Evolutionary conservation across 345 rosid species (phyloP).

Genomic region (Salix dunnii): DNA sequence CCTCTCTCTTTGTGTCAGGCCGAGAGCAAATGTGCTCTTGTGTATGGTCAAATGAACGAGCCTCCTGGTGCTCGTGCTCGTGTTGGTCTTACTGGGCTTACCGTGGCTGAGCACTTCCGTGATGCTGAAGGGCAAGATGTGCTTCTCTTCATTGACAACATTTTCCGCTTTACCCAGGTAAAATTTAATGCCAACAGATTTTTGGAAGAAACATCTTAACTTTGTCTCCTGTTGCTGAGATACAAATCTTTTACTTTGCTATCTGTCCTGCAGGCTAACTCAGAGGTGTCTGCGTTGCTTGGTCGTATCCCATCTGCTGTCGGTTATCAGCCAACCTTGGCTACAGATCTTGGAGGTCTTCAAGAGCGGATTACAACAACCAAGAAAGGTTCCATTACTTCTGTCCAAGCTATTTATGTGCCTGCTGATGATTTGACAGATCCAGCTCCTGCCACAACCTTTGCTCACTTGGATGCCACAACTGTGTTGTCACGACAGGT

Average conservation of each 20-base stretch:
- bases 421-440: slow-evolving; percentile 99
- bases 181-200: not conserved
- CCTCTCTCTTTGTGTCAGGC: slow-evolving; percentile 38
- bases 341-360: slow-evolving; percentile 99
- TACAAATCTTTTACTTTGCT: not conserved
- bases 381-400: slow-evolving; percentile 96
- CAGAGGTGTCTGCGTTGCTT: slow-evolving; percentile 98
- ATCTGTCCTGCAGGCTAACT: slow-evolving; percentile 65
- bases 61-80: slow-evolving; percentile 99
- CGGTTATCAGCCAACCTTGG: slow-evolving; percentile 97
- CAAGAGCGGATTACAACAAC: slow-evolving; percentile 99
- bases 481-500: slow-evolving; percentile 98
- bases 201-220: not conserved
- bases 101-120: slow-evolving; percentile 97
- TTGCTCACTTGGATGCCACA: slow-evolving; percentile 98
- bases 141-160: slow-evolving; percentile 93
- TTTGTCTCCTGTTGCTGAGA: not conserved
- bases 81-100: slow-evolving; percentile 96
- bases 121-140: slow-evolving; percentile 99
- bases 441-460: slow-evolving; percentile 99
- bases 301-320: slow-evolving; percentile 99
- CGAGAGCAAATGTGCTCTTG: slow-evolving; percentile 96
- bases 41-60: slow-evolving; percentile 99
- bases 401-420: slow-evolving; percentile 96
- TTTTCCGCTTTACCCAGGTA: slow-evolving; percentile 96